These are phyloP conservation scores for Pleurozium schreberi DNA, from an alignment of 225 moss, liverwort and hornwort genomes.

Conservation along the genomic window DNA sequence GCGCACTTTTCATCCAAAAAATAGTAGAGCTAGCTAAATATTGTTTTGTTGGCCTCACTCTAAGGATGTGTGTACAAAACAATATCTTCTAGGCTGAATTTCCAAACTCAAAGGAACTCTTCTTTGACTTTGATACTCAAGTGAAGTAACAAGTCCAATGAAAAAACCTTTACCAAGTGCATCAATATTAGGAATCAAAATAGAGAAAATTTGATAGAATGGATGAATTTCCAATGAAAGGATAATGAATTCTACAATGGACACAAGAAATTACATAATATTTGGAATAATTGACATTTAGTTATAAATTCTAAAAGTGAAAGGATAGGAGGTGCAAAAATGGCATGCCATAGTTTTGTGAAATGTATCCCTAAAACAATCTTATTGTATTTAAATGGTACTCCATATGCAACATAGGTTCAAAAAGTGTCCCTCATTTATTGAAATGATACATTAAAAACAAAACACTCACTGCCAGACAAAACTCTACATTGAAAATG, in stretches of 20 bases:
- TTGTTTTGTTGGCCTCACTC: accelerated
- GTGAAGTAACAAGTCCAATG: background rate
- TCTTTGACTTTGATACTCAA: too few relatives aligned
- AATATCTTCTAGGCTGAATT: background rate
- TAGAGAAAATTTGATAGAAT: accelerated
- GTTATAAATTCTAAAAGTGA: background rate
- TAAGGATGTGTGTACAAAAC: accelerated
- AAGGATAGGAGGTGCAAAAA: background rate
- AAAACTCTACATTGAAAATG: background rate
- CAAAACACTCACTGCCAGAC: accelerated
- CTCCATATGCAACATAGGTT: accelerated
- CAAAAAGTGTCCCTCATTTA: accelerated
- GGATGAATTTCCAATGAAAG: background rate
- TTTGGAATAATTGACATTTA: background rate
- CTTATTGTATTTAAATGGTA: background rate
- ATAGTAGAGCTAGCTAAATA: background rate
- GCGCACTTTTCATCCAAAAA: background rate
- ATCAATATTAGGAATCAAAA: background rate
- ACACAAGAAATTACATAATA: background rate
- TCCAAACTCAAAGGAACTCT: background rate
- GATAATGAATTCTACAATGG: accelerated
- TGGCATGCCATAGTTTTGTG: accelerated
- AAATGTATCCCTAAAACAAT: accelerated
- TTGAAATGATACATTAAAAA: background rate
- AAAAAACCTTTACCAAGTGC: accelerated